Conservation (phyloP, 108 stramenopile genomes). For the Skeletonema marinoi region DNA sequence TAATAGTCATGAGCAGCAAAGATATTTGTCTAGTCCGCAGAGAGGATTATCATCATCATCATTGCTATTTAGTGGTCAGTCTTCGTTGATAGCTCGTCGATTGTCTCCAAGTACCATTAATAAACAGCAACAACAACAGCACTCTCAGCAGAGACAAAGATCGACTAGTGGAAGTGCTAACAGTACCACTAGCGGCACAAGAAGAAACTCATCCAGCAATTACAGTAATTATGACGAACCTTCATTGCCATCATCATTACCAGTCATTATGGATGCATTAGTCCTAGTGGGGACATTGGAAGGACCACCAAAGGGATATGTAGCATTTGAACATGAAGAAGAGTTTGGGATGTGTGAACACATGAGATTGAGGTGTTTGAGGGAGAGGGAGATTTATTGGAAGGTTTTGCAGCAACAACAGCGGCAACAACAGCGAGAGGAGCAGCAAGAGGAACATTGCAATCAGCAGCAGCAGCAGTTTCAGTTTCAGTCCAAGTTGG, state of each 20-base stretch:
- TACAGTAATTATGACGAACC: neutral
- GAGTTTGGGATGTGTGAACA: constrained; percentile 14
- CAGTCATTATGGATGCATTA: constrained; percentile 38
- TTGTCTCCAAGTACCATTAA: neutral
- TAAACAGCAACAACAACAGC: neutral
- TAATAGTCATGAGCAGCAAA: neutral
- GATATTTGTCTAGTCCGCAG: neutral
- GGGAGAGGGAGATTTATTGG: neutral
- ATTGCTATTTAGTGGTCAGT: neutral
- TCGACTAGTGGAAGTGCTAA: neutral
- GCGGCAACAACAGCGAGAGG: neutral
- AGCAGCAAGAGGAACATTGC: neutral
- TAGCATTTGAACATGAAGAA: constrained; percentile 53
- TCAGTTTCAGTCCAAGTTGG: neutral
- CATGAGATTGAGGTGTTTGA: neutral
- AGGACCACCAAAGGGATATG: constrained; percentile 39
- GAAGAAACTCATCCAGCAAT: neutral
- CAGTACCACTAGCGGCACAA: neutral
- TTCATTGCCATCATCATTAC: neutral
- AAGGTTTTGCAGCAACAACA: neutral
- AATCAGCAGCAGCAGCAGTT: neutral
- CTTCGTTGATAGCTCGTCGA: neutral
- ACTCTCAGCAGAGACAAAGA: neutral
- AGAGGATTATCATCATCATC: neutral
- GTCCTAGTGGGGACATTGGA: constrained; percentile 51